Base-by-base conservation (phyloP, 768 basidiomycete genomes). In the Mycena crocata region DNA sequence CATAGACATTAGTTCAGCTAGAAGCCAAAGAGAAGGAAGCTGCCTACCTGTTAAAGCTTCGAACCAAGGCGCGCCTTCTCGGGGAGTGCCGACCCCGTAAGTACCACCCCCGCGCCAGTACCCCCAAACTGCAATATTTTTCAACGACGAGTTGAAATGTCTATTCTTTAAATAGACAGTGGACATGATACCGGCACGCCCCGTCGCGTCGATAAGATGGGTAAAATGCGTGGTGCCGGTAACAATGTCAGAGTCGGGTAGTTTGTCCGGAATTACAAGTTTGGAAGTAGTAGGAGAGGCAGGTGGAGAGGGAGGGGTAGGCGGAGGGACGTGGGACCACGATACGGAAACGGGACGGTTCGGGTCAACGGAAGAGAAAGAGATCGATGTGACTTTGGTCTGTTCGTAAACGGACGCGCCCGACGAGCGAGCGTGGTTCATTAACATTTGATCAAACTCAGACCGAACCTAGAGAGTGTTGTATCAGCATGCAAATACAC, bases 111-210 rank as follows among this genome's bases (percentile, higher is more conserved):
- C 82, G 40, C 74, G 81, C 91, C 91, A 94, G 71, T 94, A 93
- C 5, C 88, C 92, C 92, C 92, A 94, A 24, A 90, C 81, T 4
- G 92, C 92, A 19, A 93, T 82, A 71, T 94, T 94, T 72, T 87
- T 89, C 57, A 94, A 73, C 5, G 89, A 88, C 37, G 85, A 83
- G 61, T 92, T 93, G 74, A 87, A 89, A 67, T 83, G 86, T 45
- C 92, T 83, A 73, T 90, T 91, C 73, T 89, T 89, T 30, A 93
- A 77, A 72, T 93, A 92, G 49, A 82, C 84, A 15, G 86, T 87
- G 9, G 90, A 92, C 77, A 94, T 80, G 56, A 94, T 71, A 1
- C 92, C 92, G 2, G 85, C 81, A n/a, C 92, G 86, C 42, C 92
- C 92, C 17, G 89, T 88, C 10, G 92, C 92, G 73, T 94, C 92